Evolutionary conservation across 345 rosid genomes (phyloP).

Genomic region (Dovyalis caffra): DNA sequence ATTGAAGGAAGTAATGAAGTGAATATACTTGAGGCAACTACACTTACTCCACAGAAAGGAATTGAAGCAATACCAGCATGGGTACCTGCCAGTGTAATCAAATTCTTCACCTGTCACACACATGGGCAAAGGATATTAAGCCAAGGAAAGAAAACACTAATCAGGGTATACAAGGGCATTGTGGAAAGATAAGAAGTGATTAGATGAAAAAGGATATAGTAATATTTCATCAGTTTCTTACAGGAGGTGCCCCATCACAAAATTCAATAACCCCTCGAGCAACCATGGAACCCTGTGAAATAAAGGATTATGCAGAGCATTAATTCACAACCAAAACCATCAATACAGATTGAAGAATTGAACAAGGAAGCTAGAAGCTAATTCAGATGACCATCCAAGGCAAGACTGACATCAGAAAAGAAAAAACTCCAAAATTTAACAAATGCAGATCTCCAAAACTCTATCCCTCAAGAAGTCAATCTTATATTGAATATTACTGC

Average conservation of each 20-base stretch:
- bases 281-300: conserved; percentile 61
- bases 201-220: background rate
- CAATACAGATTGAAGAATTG: background rate
- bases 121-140: background rate
- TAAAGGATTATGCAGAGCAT: background rate
- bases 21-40: background rate
- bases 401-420: background rate
- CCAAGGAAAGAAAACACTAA: background rate
- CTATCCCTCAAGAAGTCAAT: background rate
- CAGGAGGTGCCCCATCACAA: conserved; percentile 82
- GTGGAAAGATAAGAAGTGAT: background rate
- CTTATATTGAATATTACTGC: background rate
- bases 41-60: conserved; percentile 79
- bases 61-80: conserved; percentile 88
- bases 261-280: conserved; percentile 76
- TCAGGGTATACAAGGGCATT: too few species aligned
- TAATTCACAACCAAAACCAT: background rate
- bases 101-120: conserved; percentile 67
- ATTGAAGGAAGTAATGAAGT: background rate
- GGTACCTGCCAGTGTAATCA: conserved; percentile 70
- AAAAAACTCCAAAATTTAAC: background rate
- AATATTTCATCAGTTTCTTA: conserved; percentile 35
- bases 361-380: background rate
- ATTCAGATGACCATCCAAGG: background rate
- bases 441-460: background rate